A percentile compares a stretch with the other conserved stretches of the same genome.
These are phyloP conservation scores for Chamaecrista fasciculata DNA, from an alignment of 306 rosid genomes.

Conservation along the genomic window DNA sequence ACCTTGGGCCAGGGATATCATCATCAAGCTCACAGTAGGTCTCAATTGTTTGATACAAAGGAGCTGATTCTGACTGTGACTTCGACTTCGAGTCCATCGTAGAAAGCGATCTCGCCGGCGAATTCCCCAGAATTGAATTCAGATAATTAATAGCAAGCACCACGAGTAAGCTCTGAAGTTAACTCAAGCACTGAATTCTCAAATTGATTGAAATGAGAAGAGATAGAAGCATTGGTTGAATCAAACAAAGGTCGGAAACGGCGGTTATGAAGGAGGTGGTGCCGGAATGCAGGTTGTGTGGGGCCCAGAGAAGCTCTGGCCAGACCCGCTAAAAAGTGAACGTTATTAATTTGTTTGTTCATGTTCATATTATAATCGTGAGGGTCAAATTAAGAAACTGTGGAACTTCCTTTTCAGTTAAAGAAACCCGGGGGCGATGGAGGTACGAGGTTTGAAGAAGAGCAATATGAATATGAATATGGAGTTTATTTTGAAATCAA, in stretches of 20 bases:
- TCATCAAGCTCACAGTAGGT: slow-evolving; percentile 77
- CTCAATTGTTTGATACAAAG: slow-evolving; percentile 62
- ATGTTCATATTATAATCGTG: neutral
- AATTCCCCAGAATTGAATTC: neutral
- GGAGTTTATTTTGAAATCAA: neutral
- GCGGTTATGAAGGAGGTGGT: neutral
- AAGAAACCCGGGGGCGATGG: neutral
- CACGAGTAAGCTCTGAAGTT: no score
- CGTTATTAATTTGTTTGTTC: neutral
- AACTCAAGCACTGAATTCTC: neutral
- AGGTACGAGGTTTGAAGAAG: neutral
- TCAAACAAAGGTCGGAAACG: neutral
- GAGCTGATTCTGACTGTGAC: slow-evolving; percentile 85
- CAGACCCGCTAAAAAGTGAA: slow-evolving; percentile 9
- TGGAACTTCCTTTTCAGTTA: neutral
- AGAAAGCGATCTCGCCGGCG: slow-evolving; percentile 9
- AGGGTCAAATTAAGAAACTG: neutral
- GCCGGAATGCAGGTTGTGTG: no score
- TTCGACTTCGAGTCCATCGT: slow-evolving; percentile 78
- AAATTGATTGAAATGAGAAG: neutral
- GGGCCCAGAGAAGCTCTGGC: slow-evolving; percentile 24
- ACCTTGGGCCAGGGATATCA: slow-evolving; percentile 89
- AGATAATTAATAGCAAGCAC: neutral
- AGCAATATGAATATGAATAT: neutral
- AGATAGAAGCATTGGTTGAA: slow-evolving; percentile 18